phyloP scores from a whole-genome alignment of 768 basidiomycete genomes.

The Boletus subparvulus region DNA sequence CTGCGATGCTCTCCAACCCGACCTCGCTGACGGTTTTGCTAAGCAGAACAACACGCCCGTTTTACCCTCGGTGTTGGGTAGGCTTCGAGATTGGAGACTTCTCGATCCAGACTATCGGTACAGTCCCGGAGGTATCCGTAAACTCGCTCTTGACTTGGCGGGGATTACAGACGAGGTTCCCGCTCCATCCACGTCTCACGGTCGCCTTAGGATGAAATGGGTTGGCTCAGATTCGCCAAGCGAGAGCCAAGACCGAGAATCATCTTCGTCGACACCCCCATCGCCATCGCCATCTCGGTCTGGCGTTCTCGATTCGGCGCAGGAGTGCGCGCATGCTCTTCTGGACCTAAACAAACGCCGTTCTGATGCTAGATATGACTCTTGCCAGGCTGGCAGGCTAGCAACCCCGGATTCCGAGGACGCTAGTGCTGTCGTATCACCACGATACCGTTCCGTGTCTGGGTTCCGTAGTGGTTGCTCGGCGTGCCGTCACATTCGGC shows the following conservation, averaged over 20 bases:
- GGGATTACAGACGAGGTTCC: slow-evolving; percentile 3
- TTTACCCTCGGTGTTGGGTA: slow-evolving; percentile 24
- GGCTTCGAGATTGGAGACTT: slow-evolving; percentile 27
- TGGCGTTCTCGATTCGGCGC: background rate
- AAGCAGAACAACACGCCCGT: slow-evolving; percentile 3
- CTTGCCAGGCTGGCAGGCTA: background rate
- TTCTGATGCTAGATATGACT: background rate
- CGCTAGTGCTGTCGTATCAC: background rate
- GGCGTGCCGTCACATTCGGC: slow-evolving; percentile 26
- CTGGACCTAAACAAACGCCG: background rate
- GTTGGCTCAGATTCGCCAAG: slow-evolving; percentile 7
- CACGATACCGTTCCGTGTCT: slow-evolving; percentile 8
- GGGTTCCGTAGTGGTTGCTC: slow-evolving; percentile 31
- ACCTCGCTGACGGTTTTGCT: background rate
- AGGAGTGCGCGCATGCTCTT: slow-evolving; percentile 1
- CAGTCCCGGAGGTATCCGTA: slow-evolving; percentile 10
- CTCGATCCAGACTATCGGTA: slow-evolving; percentile 16
- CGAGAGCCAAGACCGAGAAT: slow-evolving; percentile 4
- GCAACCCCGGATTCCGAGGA: slow-evolving; percentile 18
- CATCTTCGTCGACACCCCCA: background rate
- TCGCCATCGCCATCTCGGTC: slow-evolving; percentile 6
- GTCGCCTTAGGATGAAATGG: slow-evolving; percentile 21
- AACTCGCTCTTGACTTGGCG: slow-evolving; percentile 24
- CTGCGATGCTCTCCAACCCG: slow-evolving; percentile 15
- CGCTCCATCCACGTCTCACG: background rate